A percentile compares a stretch with the other conserved stretches of the same genome.
Evolutionary conservation across 2,329 filamentous ascomycete species (phyloP).

Genomic region (Cryphonectria parasitica): DNA sequence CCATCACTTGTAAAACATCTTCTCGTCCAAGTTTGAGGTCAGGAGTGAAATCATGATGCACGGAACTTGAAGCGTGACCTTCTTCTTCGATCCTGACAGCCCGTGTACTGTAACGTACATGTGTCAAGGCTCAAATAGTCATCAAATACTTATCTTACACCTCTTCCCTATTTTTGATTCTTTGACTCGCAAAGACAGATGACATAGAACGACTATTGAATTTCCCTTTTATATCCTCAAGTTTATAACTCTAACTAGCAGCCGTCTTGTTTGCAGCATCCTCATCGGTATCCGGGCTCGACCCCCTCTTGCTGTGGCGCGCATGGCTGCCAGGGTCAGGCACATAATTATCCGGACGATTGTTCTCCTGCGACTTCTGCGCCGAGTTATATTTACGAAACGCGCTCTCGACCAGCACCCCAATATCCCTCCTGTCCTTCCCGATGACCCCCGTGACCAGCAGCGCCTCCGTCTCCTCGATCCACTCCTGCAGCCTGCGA

Average conservation of each 20-base stretch:
- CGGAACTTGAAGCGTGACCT: too few relatives aligned
- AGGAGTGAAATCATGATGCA: too few relatives aligned
- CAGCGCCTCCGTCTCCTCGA: conserved; percentile 55
- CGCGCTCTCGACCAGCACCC: conserved; percentile 45
- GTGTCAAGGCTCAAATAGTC: too few relatives aligned
- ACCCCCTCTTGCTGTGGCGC: not conserved
- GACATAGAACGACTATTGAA: too few relatives aligned
- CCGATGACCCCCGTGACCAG: conserved; percentile 47
- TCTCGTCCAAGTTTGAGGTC: too few relatives aligned
- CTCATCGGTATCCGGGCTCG: not conserved
- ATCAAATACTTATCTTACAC: too few relatives aligned
- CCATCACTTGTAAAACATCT: too few relatives aligned
- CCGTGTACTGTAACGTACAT: too few relatives aligned
- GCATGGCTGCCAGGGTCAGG: conserved; percentile 13
- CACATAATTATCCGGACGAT: conserved; percentile 39
- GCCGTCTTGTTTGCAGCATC: not conserved
- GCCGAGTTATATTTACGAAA: conserved; percentile 49
- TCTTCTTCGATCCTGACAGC: too few relatives aligned
- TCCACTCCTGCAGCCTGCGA: conserved; percentile 53
- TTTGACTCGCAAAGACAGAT: not conserved
- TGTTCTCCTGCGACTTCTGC: conserved; percentile 47
- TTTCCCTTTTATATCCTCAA: not conserved
- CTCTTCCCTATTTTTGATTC: too few relatives aligned
- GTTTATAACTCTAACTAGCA: not conserved
- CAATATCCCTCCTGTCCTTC: conserved; percentile 46